These are phyloP conservation scores for Fusarium clavum DNA, from an alignment of 2,329 filamentous ascomycete genomes.

Conservation along the genomic window DNA sequence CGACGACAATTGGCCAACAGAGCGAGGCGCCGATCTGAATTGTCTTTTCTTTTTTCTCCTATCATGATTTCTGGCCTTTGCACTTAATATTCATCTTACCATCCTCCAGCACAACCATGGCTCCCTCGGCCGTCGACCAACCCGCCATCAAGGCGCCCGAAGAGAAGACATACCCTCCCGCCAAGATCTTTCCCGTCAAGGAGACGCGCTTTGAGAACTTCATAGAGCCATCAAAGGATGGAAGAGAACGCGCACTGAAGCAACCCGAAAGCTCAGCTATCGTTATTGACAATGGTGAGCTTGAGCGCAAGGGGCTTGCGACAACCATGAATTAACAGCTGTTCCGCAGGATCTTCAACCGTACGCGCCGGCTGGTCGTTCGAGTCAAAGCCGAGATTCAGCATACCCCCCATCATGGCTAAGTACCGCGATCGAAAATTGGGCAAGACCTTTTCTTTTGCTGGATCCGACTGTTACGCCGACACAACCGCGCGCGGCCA, in stretches of 20 bases:
- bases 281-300: slow-evolving; percentile 94
- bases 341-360: slow-evolving; percentile 77
- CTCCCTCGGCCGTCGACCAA: slow-evolving; percentile 65
- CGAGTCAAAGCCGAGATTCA: slow-evolving; percentile 82
- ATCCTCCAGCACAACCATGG: slow-evolving; percentile 54
- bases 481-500: slow-evolving; percentile 94
- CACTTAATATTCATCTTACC: slow-evolving; percentile 11
- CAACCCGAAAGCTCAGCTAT: slow-evolving; percentile 76
- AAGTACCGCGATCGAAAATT: slow-evolving; percentile 96
- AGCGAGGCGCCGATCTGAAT: slow-evolving; percentile 24
- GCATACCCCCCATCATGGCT: slow-evolving; percentile 89
- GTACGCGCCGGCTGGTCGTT: slow-evolving; percentile 97
- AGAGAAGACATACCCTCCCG: slow-evolving; percentile 62
- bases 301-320: slow-evolving; percentile 15
- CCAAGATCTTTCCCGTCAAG: slow-evolving; percentile 70
- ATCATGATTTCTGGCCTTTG: slow-evolving; percentile 35
- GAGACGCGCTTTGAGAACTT: slow-evolving; percentile 71
- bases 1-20: slow-evolving; percentile 46
- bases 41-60: slow-evolving; percentile 7
- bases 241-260: slow-evolving; percentile 75
- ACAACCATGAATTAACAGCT: slow-evolving; percentile 36
- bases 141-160: slow-evolving; percentile 51
- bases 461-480: slow-evolving; percentile 91
- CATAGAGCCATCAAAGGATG: slow-evolving; percentile 69
- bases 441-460: slow-evolving; percentile 90